phyloP scores from a whole-genome alignment of 805 yeast genomes.

The Monosporozyma unispora region DNA sequence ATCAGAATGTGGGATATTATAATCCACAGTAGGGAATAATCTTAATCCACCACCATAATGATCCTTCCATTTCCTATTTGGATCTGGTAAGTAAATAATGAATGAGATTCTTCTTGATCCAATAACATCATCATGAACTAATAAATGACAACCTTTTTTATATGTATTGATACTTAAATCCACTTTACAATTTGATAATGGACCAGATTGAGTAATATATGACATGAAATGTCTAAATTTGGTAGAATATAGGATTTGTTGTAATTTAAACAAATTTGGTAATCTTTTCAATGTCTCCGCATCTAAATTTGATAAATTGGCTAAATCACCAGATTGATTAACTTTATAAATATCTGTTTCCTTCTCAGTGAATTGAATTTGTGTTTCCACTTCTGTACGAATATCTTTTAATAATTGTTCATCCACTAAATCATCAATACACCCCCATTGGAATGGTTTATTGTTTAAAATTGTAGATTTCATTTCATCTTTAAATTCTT shows the following conservation, averaged over 20 bases:
- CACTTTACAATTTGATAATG: conserved; percentile 79
- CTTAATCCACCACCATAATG: conserved; percentile 91
- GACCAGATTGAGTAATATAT: conserved; percentile 76
- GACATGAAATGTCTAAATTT: conserved; percentile 74
- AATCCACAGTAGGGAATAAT: conserved; percentile 74
- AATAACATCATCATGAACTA: conserved; percentile 96
- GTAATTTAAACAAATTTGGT: conserved; percentile 64
- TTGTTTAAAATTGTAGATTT: conserved; percentile 42
- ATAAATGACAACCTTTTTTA: conserved; percentile 83
- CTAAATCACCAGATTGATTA: conserved; percentile 81
- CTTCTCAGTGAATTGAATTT: conserved; percentile 85
- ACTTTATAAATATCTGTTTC: conserved; percentile 97
- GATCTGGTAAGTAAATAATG: conserved; percentile 87
- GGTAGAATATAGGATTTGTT: conserved; percentile 83
- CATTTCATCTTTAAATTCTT: conserved; percentile 33
- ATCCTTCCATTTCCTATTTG: conserved; percentile 80
- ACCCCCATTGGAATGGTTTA: conserved; percentile 86
- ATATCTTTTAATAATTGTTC: conserved; percentile 72
- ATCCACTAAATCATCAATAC: conserved; percentile 61
- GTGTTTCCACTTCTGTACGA: conserved; percentile 70
- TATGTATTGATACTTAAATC: conserved; percentile 91
- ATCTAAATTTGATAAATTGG: conserved; percentile 80
- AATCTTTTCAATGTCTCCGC: conserved; percentile 63
- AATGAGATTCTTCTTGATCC: conserved; percentile 91
- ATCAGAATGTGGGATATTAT: conserved; percentile 86